These are phyloP conservation scores for Pythium utonaiense DNA, from an alignment of 352 stramenopile species.

Conservation along the genomic window DNA sequence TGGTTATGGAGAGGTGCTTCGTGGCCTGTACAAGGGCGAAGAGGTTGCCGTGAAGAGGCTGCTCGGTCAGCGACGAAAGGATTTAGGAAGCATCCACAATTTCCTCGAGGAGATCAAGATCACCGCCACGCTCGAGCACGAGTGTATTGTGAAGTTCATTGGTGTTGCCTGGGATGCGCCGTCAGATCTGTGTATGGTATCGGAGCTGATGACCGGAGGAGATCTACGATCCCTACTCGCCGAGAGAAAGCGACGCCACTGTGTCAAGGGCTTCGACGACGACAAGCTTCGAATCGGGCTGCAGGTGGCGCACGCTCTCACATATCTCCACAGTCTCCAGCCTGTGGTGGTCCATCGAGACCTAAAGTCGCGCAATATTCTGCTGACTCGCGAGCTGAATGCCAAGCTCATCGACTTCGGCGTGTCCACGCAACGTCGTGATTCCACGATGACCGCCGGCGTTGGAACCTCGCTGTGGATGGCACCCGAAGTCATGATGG, in stretches of 20 bases:
- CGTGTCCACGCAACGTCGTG: slow-evolving; percentile 19
- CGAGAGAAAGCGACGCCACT: slow-evolving; percentile 10
- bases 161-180: slow-evolving; percentile 42
- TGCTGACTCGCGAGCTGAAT: slow-evolving; percentile 3
- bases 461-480: slow-evolving; percentile 22
- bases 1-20: slow-evolving; percentile 14
- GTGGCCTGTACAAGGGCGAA: slow-evolving; percentile 19
- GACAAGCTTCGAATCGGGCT: slow-evolving; percentile 41
- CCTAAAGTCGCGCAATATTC: slow-evolving; percentile 20
- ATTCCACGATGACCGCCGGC: slow-evolving; percentile 16
- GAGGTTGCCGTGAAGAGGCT: slow-evolving; percentile 11
- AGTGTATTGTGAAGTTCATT: slow-evolving; percentile 27
- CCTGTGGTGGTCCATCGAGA: slow-evolving; percentile 14
- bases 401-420: slow-evolving; percentile 43
- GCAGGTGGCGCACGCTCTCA: slow-evolving; percentile 11
- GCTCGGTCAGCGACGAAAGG: slow-evolving; percentile 3
- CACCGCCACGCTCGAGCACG: not conserved
- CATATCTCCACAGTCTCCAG: slow-evolving; percentile 10
- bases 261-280: slow-evolving; percentile 23
- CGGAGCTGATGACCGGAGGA: slow-evolving; percentile 43
- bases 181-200: slow-evolving; percentile 33
- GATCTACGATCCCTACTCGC: slow-evolving; percentile 36
- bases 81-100: not conserved
- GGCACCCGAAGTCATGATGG: slow-evolving; percentile 34
- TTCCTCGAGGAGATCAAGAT: too few species aligned